These are phyloP conservation scores for Extremus antarcticus DNA, from an alignment of 495 filamentous ascomycete species.

Conservation along the genomic window DNA sequence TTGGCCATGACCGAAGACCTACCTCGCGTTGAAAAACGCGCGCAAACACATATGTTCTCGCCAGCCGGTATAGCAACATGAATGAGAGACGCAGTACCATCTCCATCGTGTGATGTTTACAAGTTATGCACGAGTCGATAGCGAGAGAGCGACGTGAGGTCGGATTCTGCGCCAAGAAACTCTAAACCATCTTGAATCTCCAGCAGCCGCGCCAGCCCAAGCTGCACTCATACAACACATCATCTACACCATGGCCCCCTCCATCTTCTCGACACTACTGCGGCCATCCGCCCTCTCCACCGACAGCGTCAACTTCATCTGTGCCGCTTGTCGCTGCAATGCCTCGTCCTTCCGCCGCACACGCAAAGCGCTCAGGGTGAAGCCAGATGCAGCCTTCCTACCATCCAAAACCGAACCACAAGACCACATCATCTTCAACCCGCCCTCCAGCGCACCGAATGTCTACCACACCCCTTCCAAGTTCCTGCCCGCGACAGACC, in stretches of 20 bases:
- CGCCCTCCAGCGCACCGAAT: slow-evolving; percentile 71
- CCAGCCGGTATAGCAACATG: too few relatives aligned
- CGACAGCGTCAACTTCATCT: slow-evolving; percentile 12
- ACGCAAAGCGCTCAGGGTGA: slow-evolving; percentile 59
- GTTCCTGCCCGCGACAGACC: slow-evolving; percentile 76
- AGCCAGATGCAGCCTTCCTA: slow-evolving; percentile 59
- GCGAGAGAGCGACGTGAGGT: too few relatives aligned
- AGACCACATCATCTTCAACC: slow-evolving; percentile 83
- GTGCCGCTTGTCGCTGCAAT: slow-evolving; percentile 36
- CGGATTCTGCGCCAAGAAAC: too few relatives aligned
- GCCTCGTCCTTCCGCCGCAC: slow-evolving; percentile 62
- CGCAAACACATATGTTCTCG: too few relatives aligned
- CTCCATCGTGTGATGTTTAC: too few relatives aligned
- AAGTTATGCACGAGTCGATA: too few relatives aligned
- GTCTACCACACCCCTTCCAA: slow-evolving; percentile 79
- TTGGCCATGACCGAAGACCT: too few relatives aligned
- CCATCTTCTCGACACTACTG: neutral
- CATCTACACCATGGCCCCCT: slow-evolving; percentile 4
- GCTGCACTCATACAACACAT: neutral
- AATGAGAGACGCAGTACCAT: too few relatives aligned
- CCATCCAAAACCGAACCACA: slow-evolving; percentile 32
- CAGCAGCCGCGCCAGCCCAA: neutral
- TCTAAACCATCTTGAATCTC: neutral
- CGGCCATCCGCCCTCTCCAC: neutral
- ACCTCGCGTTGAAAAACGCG: too few relatives aligned